Evolutionary conservation across 1,284 basidiomycete species (phyloP), one percentile per base, ranked within the genome.

Genomic region (Limonomyces culmigenus): DNA sequence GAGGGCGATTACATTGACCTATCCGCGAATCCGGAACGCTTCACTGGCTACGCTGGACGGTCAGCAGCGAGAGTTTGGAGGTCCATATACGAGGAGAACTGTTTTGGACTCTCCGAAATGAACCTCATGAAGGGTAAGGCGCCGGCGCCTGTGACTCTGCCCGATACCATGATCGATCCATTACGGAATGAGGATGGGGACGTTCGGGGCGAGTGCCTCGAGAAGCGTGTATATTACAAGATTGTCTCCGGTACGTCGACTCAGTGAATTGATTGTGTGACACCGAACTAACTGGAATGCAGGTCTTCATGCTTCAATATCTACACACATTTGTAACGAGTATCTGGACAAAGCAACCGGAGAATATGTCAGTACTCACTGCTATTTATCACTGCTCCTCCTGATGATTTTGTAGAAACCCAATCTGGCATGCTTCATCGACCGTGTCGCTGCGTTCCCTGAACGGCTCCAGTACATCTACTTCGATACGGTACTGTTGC

Each of bases 21-120:
- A 5, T 63, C 83, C 1, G 66, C 81, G 37, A 85, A 97, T 47
- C 95, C 95, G 0, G 95, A 99, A 54, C 71, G 91, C 19, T 98
- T 95, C 54, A 99, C 95, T 0, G 95, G 95, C 8, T 99, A 98
- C 55, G 72, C 83, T 0, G 95, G 95, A 1, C 61, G 69, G 17
- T 84, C 84, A 19, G 78, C 95, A 0, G 71, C 83, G 43, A 71
- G 84, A 19, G 83, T 97, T 31, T 98, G 95, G 95, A 67, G 70
- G 37, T 77, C 91, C 5, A 98, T 99, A 44, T 99, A 99, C 54
- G 78, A 96, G 52, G 95, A 99, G 53, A 99, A 98, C 53, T 98
- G 95, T 53, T 99, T 99, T 56, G 91, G 89, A 6, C 55, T 80
- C 23, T 71, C 77, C 0, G 74, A 77, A 46, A 46, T 66, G 31